Evolutionary conservation across 1,284 basidiomycete species (phyloP).

Genomic region (Phaffia rhodozyma): DNA sequence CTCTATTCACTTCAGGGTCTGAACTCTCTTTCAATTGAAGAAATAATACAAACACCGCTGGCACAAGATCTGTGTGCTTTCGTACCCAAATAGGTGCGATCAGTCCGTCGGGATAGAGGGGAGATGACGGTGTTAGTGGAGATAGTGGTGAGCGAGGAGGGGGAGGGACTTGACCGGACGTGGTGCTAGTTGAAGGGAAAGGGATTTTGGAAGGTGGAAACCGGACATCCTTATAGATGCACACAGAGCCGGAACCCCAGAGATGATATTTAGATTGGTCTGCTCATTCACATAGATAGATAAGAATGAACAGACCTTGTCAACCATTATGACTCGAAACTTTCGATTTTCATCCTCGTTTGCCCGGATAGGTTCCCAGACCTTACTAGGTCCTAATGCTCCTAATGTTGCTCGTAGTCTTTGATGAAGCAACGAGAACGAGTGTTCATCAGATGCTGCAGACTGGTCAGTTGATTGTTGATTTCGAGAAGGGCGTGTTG

Average conservation of each 20-base stretch:
- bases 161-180: constrained; percentile 10
- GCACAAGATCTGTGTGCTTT: constrained; percentile 62
- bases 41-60: constrained; percentile 85
- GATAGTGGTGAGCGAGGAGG: constrained; percentile 71
- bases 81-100: constrained; percentile 95
- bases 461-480: constrained; percentile 29
- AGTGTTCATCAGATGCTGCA: constrained; percentile 39
- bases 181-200: constrained; percentile 34
- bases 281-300: neutral
- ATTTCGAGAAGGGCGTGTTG: constrained; percentile 15
- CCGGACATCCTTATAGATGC: constrained; percentile 44
- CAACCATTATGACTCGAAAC: constrained; percentile 71
- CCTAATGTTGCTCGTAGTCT: constrained; percentile 40
- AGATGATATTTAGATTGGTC: neutral
- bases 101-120: constrained; percentile 83
- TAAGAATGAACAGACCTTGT: constrained; percentile 45
- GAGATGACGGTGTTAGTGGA: constrained; percentile 73
- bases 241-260: neutral
- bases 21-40: constrained; percentile 47
- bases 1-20: constrained; percentile 49
- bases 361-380: constrained; percentile 33
- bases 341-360: constrained; percentile 35
- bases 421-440: constrained; percentile 44
- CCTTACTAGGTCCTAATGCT: constrained; percentile 32
- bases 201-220: constrained; percentile 77